Evolutionary conservation across 768 basidiomycete genomes (phyloP), one percentile per base, ranked within the genome.

Genomic region (Collybiopsis confluens): DNA sequence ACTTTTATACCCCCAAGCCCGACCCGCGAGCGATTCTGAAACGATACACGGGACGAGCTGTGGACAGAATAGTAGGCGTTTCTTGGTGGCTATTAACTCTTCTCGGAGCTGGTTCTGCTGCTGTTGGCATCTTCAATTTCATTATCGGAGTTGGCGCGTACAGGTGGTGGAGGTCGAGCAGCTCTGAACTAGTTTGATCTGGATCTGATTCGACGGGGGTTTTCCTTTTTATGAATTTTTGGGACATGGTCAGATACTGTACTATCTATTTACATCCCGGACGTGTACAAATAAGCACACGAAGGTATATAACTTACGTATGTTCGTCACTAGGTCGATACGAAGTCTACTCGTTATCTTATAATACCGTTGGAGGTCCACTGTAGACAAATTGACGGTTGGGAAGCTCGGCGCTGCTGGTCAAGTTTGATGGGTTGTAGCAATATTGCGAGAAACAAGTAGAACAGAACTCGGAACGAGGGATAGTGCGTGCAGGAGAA

Each of bases 51-150:
- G 94, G 94, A 2, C 80, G 83, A 35, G 59, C 64, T 0, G 68
- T 92, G 40, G 94, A 93, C 65, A 82, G 89, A 54, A 54, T 85
- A 38, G 67, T 96, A 51, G 96, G 96, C 9, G 75, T 83, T 56
- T 67, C 79, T 8, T 98, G 94, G 95, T 90, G 81, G 76, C 38
- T 88, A 9, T 67, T 95, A 57, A 77, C 84, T 20, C 54, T 90
- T 35, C 65, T 92, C 18, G 95, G 95, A 20, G 86, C 86, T 21
- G 92, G 92, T 21, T 86, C 86, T 18, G 73, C 78, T 1, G 62
- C 73, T n/a, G 64, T 91, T 54, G 91, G 90, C 0, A 57, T 88
- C 28, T 82, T 85, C 61, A 92, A 91, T 21, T 46, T 27, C 16
- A 15, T 46, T 11, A 18, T 46, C 20, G 45, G 45, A 46, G 26